Evolutionary conservation across 1,139 yeast species (phyloP), one percentile per base, ranked within the genome.

Genomic region (Pichia kudriavzevii): DNA sequence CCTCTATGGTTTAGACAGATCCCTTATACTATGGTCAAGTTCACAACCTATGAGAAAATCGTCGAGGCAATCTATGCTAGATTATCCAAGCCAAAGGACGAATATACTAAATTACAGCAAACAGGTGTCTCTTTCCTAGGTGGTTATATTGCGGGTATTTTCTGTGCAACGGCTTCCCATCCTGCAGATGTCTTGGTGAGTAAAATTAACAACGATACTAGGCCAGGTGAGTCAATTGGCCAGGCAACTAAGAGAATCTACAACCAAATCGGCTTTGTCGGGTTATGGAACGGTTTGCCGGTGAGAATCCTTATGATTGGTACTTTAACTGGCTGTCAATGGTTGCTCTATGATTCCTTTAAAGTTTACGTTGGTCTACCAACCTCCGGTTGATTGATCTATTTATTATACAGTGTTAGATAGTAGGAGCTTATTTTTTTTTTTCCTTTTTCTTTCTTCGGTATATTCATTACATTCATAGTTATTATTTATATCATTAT

Each of bases 161-260:
- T 85, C 66, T 87, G 96, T 68, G 96, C 96, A 17, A 64, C 81
- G 37, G 93, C 85, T 14, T 87, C 95, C 17, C 96, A 88, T 61
- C 97, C 97, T 28, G 96, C 96, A 26, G 97, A 88, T 62, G 95
- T 87, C 30, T 79, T 88, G 94, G 96, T 88, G 25, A 83, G 95
- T 36, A 83, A 87, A 70, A 74, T 88, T 52, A 87, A 83, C 57
- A 69, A 81, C 41, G 91, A 82, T 46, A 77, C 79, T 53, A 63
- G 67, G 48, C 66, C 80, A 21, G 71, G 71, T 38, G 95, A 85
- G 63, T 55, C 79, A 7, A 67, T 72, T 52, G 79, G 79, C 28
- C 64, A 66, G 32, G 94, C 94, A 13, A 67, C 81, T 37, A 54
- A 65, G 45, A 74, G 91, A 53, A 85, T 88, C 53, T 88, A 87